Conservation (phyloP, 2,329 filamentous ascomycete genomes). For the Drechslera avenae region DNA sequence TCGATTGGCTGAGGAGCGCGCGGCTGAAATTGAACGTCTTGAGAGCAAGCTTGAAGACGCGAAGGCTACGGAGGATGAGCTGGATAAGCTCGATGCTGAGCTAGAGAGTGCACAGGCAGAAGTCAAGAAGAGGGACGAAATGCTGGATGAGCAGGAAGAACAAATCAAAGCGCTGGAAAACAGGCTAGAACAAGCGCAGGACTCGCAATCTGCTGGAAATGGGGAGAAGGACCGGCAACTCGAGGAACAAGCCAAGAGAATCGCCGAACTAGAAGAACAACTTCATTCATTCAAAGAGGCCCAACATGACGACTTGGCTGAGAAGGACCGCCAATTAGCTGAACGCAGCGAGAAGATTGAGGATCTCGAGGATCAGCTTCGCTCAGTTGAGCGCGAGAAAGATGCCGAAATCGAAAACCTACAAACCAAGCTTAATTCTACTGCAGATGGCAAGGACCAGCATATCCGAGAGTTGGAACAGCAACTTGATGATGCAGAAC, state of each 20-base stretch:
- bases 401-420: slow-evolving; percentile 52
- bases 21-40: slow-evolving; percentile 41
- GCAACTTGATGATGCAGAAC: slow-evolving; percentile 45
- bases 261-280: slow-evolving; percentile 37
- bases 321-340: slow-evolving; percentile 38
- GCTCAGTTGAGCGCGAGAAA: slow-evolving; percentile 38
- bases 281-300: slow-evolving; percentile 33
- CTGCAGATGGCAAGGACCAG: slow-evolving; percentile 49
- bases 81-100: slow-evolving; percentile 44
- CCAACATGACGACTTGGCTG: slow-evolving; percentile 26
- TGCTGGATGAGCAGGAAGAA: slow-evolving; percentile 47
- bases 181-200: slow-evolving; percentile 39
- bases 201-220: slow-evolving; percentile 32
- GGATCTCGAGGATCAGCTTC: slow-evolving; percentile 41
- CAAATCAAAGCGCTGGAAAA: slow-evolving; percentile 43
- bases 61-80: slow-evolving; percentile 38
- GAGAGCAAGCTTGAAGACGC: slow-evolving; percentile 44
- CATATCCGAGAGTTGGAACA: slow-evolving; percentile 57
- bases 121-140: slow-evolving; percentile 39
- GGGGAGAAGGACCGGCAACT: slow-evolving; percentile 41
- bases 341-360: slow-evolving; percentile 43
- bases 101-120: slow-evolving; percentile 44
- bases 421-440: slow-evolving; percentile 49
- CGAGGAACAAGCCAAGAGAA: slow-evolving; percentile 36
- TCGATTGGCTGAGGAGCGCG: slow-evolving; percentile 52